Evolutionary conservation across 2,329 filamentous ascomycete genomes (phyloP).

Genomic region (Neocatenulostroma microsporum): DNA sequence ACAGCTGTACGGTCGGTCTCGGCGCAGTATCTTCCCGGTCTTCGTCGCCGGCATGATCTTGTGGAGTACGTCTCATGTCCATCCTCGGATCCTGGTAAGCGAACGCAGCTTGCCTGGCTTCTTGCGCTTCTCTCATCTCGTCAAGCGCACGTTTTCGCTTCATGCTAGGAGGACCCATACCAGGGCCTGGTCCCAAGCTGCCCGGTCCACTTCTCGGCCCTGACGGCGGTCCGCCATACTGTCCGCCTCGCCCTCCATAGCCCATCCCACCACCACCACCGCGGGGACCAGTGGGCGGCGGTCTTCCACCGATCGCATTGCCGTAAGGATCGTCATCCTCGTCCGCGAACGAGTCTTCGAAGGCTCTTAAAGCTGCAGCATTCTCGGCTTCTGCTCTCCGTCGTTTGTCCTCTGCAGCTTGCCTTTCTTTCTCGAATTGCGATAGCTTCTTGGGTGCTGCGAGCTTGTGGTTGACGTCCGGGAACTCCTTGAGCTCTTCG

Average conservation of each 20-base stretch:
- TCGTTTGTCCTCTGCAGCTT: constrained; percentile 82
- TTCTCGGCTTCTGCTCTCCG: constrained; percentile 78
- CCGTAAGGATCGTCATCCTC: constrained; percentile 35
- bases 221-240: constrained; percentile 18
- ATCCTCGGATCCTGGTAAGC: constrained; percentile 2
- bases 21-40: constrained; percentile 37
- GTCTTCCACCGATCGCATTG: constrained; percentile 2
- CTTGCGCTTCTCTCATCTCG: constrained; percentile 25
- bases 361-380: constrained; percentile 77
- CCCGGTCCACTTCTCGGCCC: constrained; percentile 44
- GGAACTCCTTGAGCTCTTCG: constrained; percentile 44
- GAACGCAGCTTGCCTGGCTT: constrained; percentile 15
- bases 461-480: constrained; percentile 68
- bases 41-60: constrained; percentile 28
- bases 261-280: constrained; percentile 22
- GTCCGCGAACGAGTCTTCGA: constrained; percentile 69
- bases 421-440: constrained; percentile 78
- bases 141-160: constrained; percentile 29
- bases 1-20: constrained; percentile 49
- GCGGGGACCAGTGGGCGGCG: constrained; percentile 37
- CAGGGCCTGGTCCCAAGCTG: constrained; percentile 39
- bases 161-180: constrained; percentile 22
- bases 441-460: constrained; percentile 71
- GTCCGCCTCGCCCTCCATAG: constrained; percentile 10
- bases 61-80: constrained; percentile 15